Conservation (phyloP, 2,329 filamentous ascomycete genomes). For the Didymella pomorum region DNA sequence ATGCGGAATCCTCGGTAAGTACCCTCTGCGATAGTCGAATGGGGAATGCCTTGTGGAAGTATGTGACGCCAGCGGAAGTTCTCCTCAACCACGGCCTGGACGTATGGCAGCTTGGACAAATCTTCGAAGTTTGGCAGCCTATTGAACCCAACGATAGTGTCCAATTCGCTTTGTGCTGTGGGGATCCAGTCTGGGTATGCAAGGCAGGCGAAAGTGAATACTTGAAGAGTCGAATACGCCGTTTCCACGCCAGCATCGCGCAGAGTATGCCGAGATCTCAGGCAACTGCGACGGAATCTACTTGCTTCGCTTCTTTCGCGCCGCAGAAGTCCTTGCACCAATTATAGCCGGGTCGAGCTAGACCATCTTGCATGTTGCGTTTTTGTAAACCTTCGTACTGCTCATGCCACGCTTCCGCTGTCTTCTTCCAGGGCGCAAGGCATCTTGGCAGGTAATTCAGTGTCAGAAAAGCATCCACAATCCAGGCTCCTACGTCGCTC, state of each 20-base stretch:
- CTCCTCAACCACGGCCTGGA: conserved; percentile 41
- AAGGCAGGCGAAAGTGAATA: conserved; percentile 15
- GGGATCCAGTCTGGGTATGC: conserved; percentile 17
- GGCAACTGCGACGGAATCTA: conserved; percentile 24
- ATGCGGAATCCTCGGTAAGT: conserved; percentile 58
- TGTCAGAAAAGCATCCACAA: conserved; percentile 55
- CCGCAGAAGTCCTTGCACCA: conserved; percentile 28
- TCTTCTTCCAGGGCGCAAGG: conserved; percentile 44
- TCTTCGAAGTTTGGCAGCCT: conserved; percentile 35
- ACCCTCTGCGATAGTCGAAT: conserved; percentile 57
- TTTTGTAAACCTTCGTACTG: conserved; percentile 23
- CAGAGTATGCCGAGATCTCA: conserved; percentile 29
- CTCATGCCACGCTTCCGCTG: conserved; percentile 23
- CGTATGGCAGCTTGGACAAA: conserved; percentile 33
- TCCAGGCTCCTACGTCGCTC: conserved; percentile 26
- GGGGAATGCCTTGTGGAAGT: conserved; percentile 53
- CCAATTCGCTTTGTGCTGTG: conserved; percentile 28
- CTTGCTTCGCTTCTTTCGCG: conserved; percentile 18
- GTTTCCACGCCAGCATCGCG: conserved; percentile 38
- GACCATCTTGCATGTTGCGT: conserved; percentile 24
- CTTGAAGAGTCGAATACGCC: conserved; percentile 15
- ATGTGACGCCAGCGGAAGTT: conserved; percentile 46
- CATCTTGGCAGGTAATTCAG: conserved; percentile 52
- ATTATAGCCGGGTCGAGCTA: conserved; percentile 29
- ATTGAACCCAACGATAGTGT: conserved; percentile 25